Evolutionary conservation across 1,139 yeast species (phyloP), one percentile per base, ranked within the genome.

Genomic region (Geotrichum citri-aurantii): DNA sequence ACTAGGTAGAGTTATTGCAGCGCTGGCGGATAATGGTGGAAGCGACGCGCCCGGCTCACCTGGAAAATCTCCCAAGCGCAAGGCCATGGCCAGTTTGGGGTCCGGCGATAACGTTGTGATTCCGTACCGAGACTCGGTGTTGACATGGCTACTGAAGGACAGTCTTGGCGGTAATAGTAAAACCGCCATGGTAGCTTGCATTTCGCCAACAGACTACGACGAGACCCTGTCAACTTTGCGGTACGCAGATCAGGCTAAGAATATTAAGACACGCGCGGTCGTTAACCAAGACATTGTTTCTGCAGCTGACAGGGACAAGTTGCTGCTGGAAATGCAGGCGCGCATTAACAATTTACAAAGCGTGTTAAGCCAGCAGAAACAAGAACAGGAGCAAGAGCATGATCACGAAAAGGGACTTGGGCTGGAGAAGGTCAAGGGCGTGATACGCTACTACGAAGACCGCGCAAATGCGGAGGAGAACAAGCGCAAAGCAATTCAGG

Each of bases 211-310:
- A 14, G 90, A 85, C 67, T 82, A 81, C 66, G 93, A 87, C 24
- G 95, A 88, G 65, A 84, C 89, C 0, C 71, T 81, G 63, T 86
- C 88, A 50, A 88, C 95, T 0, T 74, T 88, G 59, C 77, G 89
- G 61, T 88, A 88, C 68, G 95, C 95, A 1, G 84, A 83, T 48
- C 82, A 86, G 61, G 93, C 89, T 2, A 86, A 87, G 68, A 78
- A 78, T 64, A 87, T 88, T 64, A 79, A 80, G 61, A 85, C 90
- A 21, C 72, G 75, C 17, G 95, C 92, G 0, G 78, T 69, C 24
- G 70, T 77, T 55, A 81, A 81, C 65, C 76, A 77, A 62, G 81
- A 78, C 56, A 70, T 75, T 52, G 69, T 76, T 2, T 69, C 73
- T 8, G 75, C 72, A 2, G 74, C 72, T 5, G 75, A 75, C 56